phyloP scores from a whole-genome alignment of 768 basidiomycete species.

The Mycena galopus region DNA sequence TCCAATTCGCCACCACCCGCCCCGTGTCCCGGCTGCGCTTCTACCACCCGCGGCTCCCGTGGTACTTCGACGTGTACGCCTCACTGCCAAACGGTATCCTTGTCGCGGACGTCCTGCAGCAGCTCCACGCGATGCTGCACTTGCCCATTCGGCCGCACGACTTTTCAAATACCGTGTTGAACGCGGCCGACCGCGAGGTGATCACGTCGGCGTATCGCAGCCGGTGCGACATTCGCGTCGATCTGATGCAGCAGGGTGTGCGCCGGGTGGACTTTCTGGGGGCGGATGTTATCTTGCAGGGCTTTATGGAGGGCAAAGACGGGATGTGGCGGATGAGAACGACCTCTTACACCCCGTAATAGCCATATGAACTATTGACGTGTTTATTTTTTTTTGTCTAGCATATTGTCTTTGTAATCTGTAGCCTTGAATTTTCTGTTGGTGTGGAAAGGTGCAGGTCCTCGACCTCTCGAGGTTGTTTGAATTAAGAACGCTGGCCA shows the following conservation, averaged over 20 bases:
- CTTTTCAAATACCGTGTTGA: slow-evolving; percentile 71
- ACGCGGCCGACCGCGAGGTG: slow-evolving; percentile 55
- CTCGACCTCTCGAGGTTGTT: too few relatives aligned
- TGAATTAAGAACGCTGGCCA: too few relatives aligned
- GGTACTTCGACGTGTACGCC: slow-evolving; percentile 73
- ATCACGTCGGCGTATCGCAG: slow-evolving; percentile 60
- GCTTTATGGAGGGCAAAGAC: slow-evolving; percentile 64
- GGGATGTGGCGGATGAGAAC: slow-evolving; percentile 80
- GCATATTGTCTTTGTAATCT: too few relatives aligned
- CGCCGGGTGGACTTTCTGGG: slow-evolving; percentile 73
- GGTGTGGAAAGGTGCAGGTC: too few relatives aligned
- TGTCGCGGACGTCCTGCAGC: slow-evolving; percentile 65
- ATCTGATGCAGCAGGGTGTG: slow-evolving; percentile 58
- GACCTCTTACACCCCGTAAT: slow-evolving; percentile 28
- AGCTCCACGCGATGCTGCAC: slow-evolving; percentile 59
- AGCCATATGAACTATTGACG: background rate
- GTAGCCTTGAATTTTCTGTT: too few relatives aligned
- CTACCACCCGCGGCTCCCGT: slow-evolving; percentile 69
- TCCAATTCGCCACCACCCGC: slow-evolving; percentile 65
- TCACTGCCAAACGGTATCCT: slow-evolving; percentile 68
- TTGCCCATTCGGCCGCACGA: slow-evolving; percentile 63
- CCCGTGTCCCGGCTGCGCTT: slow-evolving; percentile 65
- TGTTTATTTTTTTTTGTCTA: too few relatives aligned
- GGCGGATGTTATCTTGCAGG: slow-evolving; percentile 63
- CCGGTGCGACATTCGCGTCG: slow-evolving; percentile 55